Conservation (phyloP, 2,329 filamentous ascomycete genomes). For the Alternaria sp. region DNA sequence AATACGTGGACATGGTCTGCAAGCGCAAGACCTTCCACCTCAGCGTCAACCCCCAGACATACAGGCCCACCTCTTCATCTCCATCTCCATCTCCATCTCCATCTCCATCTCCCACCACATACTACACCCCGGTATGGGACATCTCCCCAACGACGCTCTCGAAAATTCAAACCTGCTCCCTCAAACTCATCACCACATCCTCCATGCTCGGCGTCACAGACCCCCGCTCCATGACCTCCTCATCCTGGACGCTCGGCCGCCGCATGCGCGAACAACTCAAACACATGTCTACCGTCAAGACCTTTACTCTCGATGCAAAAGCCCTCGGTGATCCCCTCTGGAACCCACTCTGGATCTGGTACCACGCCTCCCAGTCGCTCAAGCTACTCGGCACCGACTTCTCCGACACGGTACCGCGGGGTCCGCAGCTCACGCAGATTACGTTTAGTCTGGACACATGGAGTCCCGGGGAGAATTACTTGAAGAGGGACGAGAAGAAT, state of each 20-base stretch:
- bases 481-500: constrained; percentile 33
- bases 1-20: constrained; percentile 48
- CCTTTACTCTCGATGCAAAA: constrained; percentile 43
- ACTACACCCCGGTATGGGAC: constrained; percentile 38
- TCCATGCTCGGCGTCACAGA: constrained; percentile 49
- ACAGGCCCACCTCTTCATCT: constrained; percentile 15
- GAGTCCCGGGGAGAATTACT: constrained; percentile 48
- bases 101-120: constrained; percentile 2
- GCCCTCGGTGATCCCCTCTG: constrained; percentile 51
- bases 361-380: constrained; percentile 46
- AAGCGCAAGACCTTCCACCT: constrained; percentile 45
- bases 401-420: constrained; percentile 15
- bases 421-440: constrained; percentile 41
- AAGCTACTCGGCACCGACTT: constrained; percentile 39
- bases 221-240: constrained; percentile 47
- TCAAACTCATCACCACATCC: constrained; percentile 47
- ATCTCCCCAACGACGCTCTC: constrained; percentile 33
- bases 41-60: constrained; percentile 45
- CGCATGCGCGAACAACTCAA: constrained; percentile 39
- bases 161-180: constrained; percentile 38
- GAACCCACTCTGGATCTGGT: constrained; percentile 54
- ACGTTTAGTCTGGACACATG: constrained; percentile 49
- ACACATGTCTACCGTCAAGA: constrained; percentile 27
- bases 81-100: constrained; percentile 4
- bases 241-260: constrained; percentile 43